A percentile compares a stretch with the other conserved stretches of the same genome.
Evolutionary conservation across 2,329 filamentous ascomycete species (phyloP).

Genomic region (Chrysosporium queenslandicum): DNA sequence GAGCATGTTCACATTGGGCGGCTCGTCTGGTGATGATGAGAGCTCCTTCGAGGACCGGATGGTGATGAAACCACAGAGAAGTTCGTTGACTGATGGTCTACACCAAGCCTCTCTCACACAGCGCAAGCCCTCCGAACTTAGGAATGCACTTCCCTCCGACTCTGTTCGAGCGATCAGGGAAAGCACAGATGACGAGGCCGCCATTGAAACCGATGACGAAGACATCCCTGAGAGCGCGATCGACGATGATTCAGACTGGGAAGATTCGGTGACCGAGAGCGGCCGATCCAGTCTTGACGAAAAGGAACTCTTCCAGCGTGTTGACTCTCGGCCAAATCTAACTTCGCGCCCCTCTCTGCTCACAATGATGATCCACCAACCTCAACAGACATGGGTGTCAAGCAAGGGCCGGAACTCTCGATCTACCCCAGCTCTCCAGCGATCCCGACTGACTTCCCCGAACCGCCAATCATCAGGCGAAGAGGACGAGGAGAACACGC

Average conservation of each 20-base stretch:
- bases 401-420: conserved; percentile 34
- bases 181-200: conserved; percentile 45
- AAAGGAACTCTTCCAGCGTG: conserved; percentile 72
- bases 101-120: conserved; percentile 36
- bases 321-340: conserved; percentile 77
- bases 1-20: conserved; percentile 60
- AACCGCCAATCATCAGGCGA: conserved; percentile 53
- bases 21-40: conserved; percentile 76
- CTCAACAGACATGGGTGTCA: conserved; percentile 56
- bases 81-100: conserved; percentile 46
- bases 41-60: conserved; percentile 61
- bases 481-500: conserved; percentile 51
- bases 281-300: conserved; percentile 75
- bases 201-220: conserved; percentile 54
- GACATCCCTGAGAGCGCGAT: conserved; percentile 71
- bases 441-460: conserved; percentile 52
- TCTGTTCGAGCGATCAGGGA: conserved; percentile 56
- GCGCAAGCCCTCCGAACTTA: conserved; percentile 75
- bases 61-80: conserved; percentile 43
- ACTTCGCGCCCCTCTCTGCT: conserved; percentile 80
- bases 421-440: conserved; percentile 37
- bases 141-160: conserved; percentile 50
- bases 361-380: conserved; percentile 77
- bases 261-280: conserved; percentile 65
- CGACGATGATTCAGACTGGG: conserved; percentile 51